These are phyloP conservation scores for Elsinoe fawcettii DNA, from an alignment of 2,329 filamentous ascomycete species.

Conservation along the genomic window DNA sequence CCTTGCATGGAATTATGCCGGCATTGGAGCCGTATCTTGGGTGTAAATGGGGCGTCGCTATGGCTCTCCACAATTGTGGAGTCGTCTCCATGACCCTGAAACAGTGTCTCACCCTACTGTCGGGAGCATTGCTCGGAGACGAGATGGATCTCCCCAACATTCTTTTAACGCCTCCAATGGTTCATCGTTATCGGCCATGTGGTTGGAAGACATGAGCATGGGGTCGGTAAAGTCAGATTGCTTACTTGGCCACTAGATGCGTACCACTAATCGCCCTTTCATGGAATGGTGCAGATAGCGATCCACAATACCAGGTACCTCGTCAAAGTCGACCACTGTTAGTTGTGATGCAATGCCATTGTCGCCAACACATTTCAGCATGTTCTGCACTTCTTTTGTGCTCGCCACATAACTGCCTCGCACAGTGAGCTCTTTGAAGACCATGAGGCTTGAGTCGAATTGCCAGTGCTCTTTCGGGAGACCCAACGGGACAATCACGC, in stretches of 20 bases:
- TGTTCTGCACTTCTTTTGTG: neutral
- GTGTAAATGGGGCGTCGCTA: neutral
- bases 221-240: too few relatives aligned
- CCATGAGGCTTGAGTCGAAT: neutral
- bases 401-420: conserved; percentile 1
- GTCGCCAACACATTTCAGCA: neutral
- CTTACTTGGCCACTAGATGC: neutral
- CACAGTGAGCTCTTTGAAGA: neutral
- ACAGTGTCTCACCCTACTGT: too few relatives aligned
- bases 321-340: neutral
- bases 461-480: neutral
- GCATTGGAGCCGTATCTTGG: neutral
- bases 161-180: neutral
- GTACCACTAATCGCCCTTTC: neutral
- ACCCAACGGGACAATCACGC: neutral
- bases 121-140: too few relatives aligned
- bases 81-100: neutral
- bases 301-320: neutral
- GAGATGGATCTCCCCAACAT: too few relatives aligned
- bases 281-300: neutral
- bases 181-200: neutral
- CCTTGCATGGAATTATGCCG: neutral
- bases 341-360: neutral
- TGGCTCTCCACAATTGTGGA: neutral
- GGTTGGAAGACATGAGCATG: neutral